phyloP scores from a whole-genome alignment of 1,139 yeast genomes.

The Arxiozyma slooffiae region DNA sequence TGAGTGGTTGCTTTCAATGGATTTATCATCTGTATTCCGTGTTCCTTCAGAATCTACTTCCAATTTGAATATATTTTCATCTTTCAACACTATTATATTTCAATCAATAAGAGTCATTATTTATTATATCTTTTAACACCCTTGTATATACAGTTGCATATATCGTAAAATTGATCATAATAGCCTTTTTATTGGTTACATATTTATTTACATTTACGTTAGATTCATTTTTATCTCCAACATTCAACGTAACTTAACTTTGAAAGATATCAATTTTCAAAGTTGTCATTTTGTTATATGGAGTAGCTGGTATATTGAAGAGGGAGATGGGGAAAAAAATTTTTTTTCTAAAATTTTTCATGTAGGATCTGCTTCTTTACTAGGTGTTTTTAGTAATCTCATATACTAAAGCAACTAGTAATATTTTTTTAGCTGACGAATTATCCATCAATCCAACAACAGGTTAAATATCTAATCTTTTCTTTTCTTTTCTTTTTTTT shows the following conservation, averaged over 20 bases:
- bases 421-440: constrained; percentile 22
- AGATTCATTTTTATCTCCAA: constrained; percentile 20
- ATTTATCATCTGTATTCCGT: too few species aligned
- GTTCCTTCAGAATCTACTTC: not conserved
- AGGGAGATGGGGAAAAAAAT: too few species aligned
- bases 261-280: constrained; percentile 21
- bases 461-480: constrained; percentile 25
- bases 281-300: constrained; percentile 19
- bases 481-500: too few species aligned
- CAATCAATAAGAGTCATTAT: not conserved
- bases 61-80: not conserved
- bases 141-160: constrained; percentile 2
- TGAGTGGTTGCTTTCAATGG: too few species aligned
- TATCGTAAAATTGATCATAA: constrained; percentile 12
- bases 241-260: constrained; percentile 21
- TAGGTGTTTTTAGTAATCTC: constrained; percentile 19
- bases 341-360: constrained; percentile 12
- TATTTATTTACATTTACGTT: constrained; percentile 17
- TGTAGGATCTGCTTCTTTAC: constrained; percentile 14
- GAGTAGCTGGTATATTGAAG: constrained; percentile 17
- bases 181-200: constrained; percentile 16
- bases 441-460: constrained; percentile 19
- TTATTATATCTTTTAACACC: not conserved
- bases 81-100: not conserved
- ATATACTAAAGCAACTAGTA: constrained; percentile 23